Evolutionary conservation across 2,329 filamentous ascomycete genomes (phyloP).

Genomic region (Fusarium sororula): DNA sequence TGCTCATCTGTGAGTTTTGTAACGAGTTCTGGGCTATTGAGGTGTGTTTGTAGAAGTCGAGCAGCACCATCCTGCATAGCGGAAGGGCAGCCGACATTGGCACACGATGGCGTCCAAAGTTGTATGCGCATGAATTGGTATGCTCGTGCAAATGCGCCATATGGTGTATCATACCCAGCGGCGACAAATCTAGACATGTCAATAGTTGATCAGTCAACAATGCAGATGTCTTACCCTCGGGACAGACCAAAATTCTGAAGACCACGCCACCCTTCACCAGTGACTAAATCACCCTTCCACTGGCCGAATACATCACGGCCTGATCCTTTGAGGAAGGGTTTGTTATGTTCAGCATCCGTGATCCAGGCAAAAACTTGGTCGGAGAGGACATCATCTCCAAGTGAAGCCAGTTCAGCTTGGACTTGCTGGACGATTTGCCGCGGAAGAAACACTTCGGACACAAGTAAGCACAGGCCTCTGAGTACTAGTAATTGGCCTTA

Average conservation of each 20-base stretch:
- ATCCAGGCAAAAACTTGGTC: constrained; percentile 65
- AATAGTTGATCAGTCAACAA: background rate
- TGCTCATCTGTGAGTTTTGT: constrained; percentile 42
- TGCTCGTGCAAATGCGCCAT: constrained; percentile 61
- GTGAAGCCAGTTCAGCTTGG: constrained; percentile 54
- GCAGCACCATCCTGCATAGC: constrained; percentile 74
- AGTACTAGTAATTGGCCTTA: background rate
- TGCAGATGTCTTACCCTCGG: constrained; percentile 54
- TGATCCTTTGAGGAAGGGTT: constrained; percentile 65
- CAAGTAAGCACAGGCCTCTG: background rate
- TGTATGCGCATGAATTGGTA: constrained; percentile 68
- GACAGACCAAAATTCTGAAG: constrained; percentile 67
- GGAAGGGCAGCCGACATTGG: constrained; percentile 70
- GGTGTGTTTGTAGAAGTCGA: constrained; percentile 57
- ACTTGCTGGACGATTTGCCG: constrained; percentile 49
- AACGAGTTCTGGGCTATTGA: constrained; percentile 45
- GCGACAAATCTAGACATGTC: constrained; percentile 58
- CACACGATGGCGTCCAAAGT: constrained; percentile 67
- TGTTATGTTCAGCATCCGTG: constrained; percentile 71
- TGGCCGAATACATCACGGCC: constrained; percentile 70
- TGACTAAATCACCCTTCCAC: constrained; percentile 67
- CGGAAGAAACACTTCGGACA: constrained; percentile 59
- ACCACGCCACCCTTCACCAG: constrained; percentile 72
- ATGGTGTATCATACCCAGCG: constrained; percentile 65
- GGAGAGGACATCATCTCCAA: constrained; percentile 64